Conservation (phyloP, 2,329 filamentous ascomycete species). For the Neonectria ditissima region DNA sequence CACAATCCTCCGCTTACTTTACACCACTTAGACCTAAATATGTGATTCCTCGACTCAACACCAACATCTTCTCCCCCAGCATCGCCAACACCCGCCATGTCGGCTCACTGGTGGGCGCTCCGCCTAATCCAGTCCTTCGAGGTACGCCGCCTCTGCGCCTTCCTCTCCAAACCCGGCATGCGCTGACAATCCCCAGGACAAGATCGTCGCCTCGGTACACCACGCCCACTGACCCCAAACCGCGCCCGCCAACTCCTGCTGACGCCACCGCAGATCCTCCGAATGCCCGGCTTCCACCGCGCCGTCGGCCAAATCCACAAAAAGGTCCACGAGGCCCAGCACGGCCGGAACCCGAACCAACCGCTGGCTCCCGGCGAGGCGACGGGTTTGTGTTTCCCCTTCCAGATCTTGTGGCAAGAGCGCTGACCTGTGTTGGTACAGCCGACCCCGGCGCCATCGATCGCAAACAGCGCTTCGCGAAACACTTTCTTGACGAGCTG, state of each 20-base stretch:
- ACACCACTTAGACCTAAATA: no score
- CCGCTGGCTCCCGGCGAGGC: slow-evolving; percentile 65
- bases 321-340: slow-evolving; percentile 59
- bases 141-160: slow-evolving; percentile 28
- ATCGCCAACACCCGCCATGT: slow-evolving; percentile 42
- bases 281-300: slow-evolving; percentile 63
- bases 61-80: slow-evolving; percentile 1
- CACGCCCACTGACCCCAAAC: neutral
- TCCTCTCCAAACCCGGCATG: neutral
- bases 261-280: slow-evolving; percentile 56
- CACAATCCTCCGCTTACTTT: slow-evolving; percentile 18
- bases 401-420: neutral
- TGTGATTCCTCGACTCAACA: slow-evolving; percentile 11
- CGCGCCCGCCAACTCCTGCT: neutral
- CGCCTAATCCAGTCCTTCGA: slow-evolving; percentile 51
- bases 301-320: slow-evolving; percentile 65
- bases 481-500: slow-evolving; percentile 63
- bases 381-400: slow-evolving; percentile 53
- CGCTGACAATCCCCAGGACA: slow-evolving; percentile 45
- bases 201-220: slow-evolving; percentile 49
- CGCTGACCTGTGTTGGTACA: slow-evolving; percentile 16
- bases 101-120: slow-evolving; percentile 49
- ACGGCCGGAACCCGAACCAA: slow-evolving; percentile 64
- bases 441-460: slow-evolving; percentile 49
- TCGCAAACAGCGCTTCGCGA: slow-evolving; percentile 52